Conservation (phyloP, 1,284 basidiomycete genomes). For the Phaffia rhodozyma region DNA sequence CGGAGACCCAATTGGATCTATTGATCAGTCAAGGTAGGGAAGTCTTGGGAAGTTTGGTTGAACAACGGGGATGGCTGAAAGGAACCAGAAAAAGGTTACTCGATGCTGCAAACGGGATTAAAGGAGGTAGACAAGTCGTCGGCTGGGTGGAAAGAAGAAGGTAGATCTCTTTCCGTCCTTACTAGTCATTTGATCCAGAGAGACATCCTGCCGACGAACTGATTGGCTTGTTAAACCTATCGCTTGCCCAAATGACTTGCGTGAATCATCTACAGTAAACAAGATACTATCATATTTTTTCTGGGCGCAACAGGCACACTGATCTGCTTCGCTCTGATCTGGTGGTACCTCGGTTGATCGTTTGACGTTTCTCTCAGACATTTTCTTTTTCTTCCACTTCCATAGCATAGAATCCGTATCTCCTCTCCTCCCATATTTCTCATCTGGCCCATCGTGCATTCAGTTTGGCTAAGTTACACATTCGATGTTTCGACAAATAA, state of each 20-base stretch:
- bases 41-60: conserved; percentile 75
- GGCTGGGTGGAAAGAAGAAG: conserved; percentile 88
- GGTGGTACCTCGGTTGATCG: conserved; percentile 59
- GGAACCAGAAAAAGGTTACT: conserved; percentile 72
- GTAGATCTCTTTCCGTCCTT: conserved; percentile 36
- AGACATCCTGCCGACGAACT: background rate
- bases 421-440: no score
- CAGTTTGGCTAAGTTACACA: no score
- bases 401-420: background rate
- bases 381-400: background rate
- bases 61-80: conserved; percentile 82
- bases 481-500: no score
- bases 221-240: background rate
- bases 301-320: conserved; percentile 64
- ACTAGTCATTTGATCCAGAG: background rate
- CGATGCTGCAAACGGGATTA: conserved; percentile 82
- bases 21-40: conserved; percentile 82
- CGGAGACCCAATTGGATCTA: conserved; percentile 67
- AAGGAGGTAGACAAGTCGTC: conserved; percentile 81
- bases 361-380: no score
- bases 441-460: background rate
- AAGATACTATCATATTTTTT: conserved; percentile 72
- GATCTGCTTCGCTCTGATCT: conserved; percentile 70
- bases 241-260: background rate
- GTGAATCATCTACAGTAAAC: conserved; percentile 4